Evolutionary conservation across 2,329 filamentous ascomycete genomes (phyloP).

Genomic region (Leptographium galeiforme): DNA sequence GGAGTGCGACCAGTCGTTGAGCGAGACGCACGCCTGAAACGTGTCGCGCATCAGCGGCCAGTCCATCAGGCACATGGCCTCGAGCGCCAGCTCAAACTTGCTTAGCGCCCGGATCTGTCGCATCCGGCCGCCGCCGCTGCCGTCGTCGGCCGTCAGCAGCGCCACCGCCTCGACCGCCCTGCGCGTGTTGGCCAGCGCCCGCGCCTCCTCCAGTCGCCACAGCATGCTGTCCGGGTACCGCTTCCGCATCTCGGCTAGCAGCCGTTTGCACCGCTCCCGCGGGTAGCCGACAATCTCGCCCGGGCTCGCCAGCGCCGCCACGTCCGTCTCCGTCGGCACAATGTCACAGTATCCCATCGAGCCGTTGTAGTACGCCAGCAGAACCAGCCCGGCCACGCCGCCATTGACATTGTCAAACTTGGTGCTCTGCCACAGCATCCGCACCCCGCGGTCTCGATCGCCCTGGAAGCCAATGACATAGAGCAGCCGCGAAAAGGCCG

Average conservation of each 20-base stretch:
- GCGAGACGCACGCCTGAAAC: conserved; percentile 61
- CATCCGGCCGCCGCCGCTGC: conserved; percentile 53
- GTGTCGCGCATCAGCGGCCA: conserved; percentile 61
- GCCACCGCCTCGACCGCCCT: conserved; percentile 54
- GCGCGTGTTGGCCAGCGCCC: conserved; percentile 55
- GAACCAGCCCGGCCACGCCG: conserved; percentile 69
- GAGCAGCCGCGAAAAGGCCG: conserved; percentile 74
- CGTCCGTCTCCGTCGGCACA: conserved; percentile 48
- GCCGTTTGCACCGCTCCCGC: conserved; percentile 45
- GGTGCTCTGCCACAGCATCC: conserved; percentile 82
- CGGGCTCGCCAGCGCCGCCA: conserved; percentile 29
- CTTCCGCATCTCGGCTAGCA: conserved; percentile 60
- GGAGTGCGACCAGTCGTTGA: conserved; percentile 84
- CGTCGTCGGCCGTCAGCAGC: conserved; percentile 33
- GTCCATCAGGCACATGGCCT: conserved; percentile 64
- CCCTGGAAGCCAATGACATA: conserved; percentile 85
- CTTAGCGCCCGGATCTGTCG: conserved; percentile 79
- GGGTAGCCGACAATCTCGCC: conserved; percentile 60
- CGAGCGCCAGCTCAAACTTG: conserved; percentile 71
- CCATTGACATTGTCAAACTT: conserved; percentile 81
- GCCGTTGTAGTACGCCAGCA: conserved; percentile 80
- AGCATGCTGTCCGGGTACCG: conserved; percentile 72
- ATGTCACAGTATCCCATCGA: conserved; percentile 83
- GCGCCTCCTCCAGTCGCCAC: conserved; percentile 80
- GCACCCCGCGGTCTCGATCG: conserved; percentile 68